A percentile compares a stretch with the other conserved stretches of the same genome.
Conservation (phyloP, 441 rosid genomes). For the Viola pubescens region DNA sequence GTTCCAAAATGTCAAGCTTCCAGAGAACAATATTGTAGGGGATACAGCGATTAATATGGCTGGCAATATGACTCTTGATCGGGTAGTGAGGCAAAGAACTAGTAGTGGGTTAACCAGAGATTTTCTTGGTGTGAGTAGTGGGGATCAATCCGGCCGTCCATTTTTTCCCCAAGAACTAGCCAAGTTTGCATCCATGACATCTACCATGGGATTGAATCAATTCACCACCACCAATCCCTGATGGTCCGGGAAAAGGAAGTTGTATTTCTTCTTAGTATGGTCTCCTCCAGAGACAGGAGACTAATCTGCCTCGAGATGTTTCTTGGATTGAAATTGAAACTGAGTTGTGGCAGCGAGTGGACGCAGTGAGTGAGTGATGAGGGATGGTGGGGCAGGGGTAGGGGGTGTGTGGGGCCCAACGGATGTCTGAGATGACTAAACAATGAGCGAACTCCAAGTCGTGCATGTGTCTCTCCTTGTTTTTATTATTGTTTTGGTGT, state of each 20-base stretch:
- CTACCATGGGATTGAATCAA: conserved; percentile 34
- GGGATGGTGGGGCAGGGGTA: conserved; percentile 16
- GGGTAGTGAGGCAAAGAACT: conserved; percentile 30
- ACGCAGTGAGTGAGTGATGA: conserved; percentile 19
- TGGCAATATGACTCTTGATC: conserved; percentile 26
- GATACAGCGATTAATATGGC: conserved; percentile 14
- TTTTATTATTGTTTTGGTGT: conserved; percentile 12
- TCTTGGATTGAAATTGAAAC: too few relatives aligned
- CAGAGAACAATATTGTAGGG: not conserved
- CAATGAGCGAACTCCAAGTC: conserved; percentile 25
- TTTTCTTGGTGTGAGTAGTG: conserved; percentile 66
- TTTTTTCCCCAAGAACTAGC: conserved; percentile 61
- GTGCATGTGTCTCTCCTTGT: conserved; percentile 29
- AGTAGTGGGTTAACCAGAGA: conserved; percentile 50
- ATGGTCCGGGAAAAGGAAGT: not conserved
- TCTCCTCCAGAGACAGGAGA: too few relatives aligned
- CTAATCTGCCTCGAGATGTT: too few relatives aligned
- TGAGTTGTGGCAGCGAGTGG: not conserved
- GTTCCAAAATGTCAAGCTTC: conserved; percentile 19
- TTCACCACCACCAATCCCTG: conserved; percentile 24
- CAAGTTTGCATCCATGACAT: conserved; percentile 59
- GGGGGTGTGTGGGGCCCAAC: conserved; percentile 20
- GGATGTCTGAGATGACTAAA: conserved; percentile 30
- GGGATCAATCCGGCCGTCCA: conserved; percentile 25
- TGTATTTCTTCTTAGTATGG: not conserved